These are phyloP conservation scores for Mallotus repandus DNA, from an alignment of 441 rosid species.

Conservation along the genomic window DNA sequence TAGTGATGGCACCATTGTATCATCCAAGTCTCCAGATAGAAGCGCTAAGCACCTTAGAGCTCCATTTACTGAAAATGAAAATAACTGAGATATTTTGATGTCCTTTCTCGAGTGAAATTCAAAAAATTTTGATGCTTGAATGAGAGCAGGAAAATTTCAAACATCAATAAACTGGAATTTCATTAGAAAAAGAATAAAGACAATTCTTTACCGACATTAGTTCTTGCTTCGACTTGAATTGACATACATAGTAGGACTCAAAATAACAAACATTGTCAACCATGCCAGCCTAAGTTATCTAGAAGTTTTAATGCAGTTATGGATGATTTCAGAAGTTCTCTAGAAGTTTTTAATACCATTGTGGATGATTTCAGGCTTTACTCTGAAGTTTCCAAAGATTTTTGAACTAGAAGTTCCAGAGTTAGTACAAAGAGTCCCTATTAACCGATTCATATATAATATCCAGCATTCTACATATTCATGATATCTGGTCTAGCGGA, in stretches of 20 bases:
- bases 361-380: background rate
- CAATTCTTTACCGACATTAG: background rate
- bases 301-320: too few relatives aligned
- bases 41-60: slow-evolving; percentile 91
- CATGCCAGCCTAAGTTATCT: background rate
- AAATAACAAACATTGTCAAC: background rate
- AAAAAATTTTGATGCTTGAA: background rate
- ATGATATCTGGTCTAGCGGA: background rate
- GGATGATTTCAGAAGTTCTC: too few relatives aligned
- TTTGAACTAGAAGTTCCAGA: background rate
- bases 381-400: background rate
- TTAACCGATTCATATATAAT: background rate
- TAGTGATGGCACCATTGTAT: slow-evolving; percentile 65
- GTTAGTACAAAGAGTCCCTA: background rate
- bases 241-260: background rate
- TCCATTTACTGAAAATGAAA: slow-evolving; percentile 61
- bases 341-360: background rate
- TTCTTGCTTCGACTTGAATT: background rate
- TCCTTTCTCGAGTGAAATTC: background rate
- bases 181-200: background rate
- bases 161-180: background rate
- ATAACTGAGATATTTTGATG: background rate
- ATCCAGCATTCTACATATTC: background rate
- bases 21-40: slow-evolving; percentile 84
- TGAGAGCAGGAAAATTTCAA: background rate